Evolutionary conservation across 1,284 basidiomycete species (phyloP).

Genomic region (Sporisorium exsertum): DNA sequence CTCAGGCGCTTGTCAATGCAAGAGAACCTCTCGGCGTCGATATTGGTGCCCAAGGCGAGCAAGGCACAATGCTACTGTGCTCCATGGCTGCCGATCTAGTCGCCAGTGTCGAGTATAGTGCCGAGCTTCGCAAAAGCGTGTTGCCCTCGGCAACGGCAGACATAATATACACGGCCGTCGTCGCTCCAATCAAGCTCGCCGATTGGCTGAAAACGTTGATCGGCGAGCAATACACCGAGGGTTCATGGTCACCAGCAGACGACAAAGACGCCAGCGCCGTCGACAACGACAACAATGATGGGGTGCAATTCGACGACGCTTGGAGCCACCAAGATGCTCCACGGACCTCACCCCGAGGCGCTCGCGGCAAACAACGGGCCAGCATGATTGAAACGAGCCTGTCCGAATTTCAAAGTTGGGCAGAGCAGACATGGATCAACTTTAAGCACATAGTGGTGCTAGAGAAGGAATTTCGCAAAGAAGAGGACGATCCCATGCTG

Average conservation of each 20-base stretch:
- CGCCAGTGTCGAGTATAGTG: not conserved
- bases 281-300: not conserved
- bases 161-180: not conserved
- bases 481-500: not conserved
- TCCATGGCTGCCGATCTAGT: constrained; percentile 4
- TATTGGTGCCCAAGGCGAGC: constrained; percentile 11
- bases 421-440: not conserved
- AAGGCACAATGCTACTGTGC: constrained; percentile 1
- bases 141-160: not conserved
- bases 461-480: not conserved
- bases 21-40: constrained; percentile 1
- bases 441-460: not conserved
- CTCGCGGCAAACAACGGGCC: not conserved
- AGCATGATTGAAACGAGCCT: not conserved
- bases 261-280: too few species aligned
- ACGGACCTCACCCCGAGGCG: not conserved
- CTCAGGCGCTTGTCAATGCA: not conserved
- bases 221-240: not conserved
- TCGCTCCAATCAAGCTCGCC: not conserved
- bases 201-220: not conserved
- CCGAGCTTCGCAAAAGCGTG: not conserved
- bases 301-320: too few species aligned
- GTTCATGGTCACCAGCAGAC: not conserved
- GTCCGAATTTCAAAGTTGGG: not conserved
- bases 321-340: not conserved